phyloP scores from a whole-genome alignment of 2,329 filamentous ascomycete genomes.

The Oidium heveae region DNA sequence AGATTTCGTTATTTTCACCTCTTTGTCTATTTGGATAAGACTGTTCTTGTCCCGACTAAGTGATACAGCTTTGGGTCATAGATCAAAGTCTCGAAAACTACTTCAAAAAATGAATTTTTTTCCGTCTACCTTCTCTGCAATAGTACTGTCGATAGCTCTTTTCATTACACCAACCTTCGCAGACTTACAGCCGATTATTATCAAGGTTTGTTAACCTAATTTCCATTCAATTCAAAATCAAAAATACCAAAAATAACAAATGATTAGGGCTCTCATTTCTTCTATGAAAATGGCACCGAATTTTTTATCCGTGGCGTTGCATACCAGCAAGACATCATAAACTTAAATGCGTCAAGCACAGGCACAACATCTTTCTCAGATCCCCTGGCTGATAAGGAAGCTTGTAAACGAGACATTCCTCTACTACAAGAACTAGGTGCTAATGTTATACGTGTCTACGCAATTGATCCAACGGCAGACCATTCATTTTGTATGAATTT shows the following conservation, averaged over 20 bases:
- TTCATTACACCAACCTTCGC: conserved; percentile 24
- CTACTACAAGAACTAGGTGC: conserved; percentile 54
- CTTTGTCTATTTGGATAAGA: too few relatives aligned
- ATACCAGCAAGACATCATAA: conserved; percentile 57
- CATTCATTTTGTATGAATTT: conserved; percentile 69
- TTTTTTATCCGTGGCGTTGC: conserved; percentile 90
- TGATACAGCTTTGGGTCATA: too few relatives aligned
- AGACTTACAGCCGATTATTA: conserved; percentile 28
- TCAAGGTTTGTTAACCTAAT: conserved; percentile 15
- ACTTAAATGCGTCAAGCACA: conserved; percentile 26
- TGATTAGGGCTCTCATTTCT: conserved; percentile 14
- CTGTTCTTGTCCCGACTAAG: too few relatives aligned
- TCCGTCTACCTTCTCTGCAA: conserved; percentile 4
- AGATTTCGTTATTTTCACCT: too few relatives aligned
- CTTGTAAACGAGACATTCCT: conserved; percentile 69
- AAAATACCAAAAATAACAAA: background rate
- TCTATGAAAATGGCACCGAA: conserved; percentile 37
- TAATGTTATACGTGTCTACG: conserved; percentile 90
- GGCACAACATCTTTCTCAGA: conserved; percentile 41
- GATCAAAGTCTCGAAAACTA: too few relatives aligned
- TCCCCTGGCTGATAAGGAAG: conserved; percentile 45
- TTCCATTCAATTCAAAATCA: background rate
- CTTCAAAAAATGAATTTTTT: too few relatives aligned
- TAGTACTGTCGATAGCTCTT: conserved; percentile 25
- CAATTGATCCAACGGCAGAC: conserved; percentile 54